A percentile compares a stretch with the other conserved stretches of the same genome.
Evolutionary conservation across 2,329 filamentous ascomycete genomes (phyloP).

Genomic region (Microcyclospora pomicola): DNA sequence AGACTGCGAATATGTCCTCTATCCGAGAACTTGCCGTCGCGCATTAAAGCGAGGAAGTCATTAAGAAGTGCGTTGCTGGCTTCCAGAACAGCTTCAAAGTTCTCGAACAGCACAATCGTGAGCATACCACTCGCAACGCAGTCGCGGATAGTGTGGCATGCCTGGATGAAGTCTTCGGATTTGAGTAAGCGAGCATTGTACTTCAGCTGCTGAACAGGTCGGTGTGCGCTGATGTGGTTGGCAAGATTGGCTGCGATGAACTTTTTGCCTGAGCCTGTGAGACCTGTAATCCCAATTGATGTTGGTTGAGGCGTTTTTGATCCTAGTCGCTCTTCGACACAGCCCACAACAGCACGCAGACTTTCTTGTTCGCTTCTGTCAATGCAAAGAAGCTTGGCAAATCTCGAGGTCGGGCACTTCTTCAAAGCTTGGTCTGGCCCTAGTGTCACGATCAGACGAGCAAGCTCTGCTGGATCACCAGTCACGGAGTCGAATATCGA

Average conservation of each 20-base stretch:
- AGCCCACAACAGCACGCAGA: slow-evolving; percentile 17
- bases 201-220: slow-evolving; percentile 11
- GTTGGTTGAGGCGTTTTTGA: slow-evolving; percentile 13
- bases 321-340: slow-evolving; percentile 16
- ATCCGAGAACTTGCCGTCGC: slow-evolving; percentile 19
- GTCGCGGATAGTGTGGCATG: slow-evolving; percentile 20
- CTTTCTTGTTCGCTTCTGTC: slow-evolving; percentile 21
- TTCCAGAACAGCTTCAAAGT: slow-evolving; percentile 19
- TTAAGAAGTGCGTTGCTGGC: slow-evolving; percentile 14
- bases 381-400: slow-evolving; percentile 17
- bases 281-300: slow-evolving; percentile 19
- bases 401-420: slow-evolving; percentile 16
- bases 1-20: slow-evolving; percentile 14
- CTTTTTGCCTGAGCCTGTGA: slow-evolving; percentile 21
- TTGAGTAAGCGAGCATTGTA: slow-evolving; percentile 19
- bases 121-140: slow-evolving; percentile 14
- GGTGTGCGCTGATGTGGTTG: slow-evolving; percentile 11
- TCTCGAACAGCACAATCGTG: slow-evolving; percentile 19
- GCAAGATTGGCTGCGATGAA: slow-evolving; percentile 19
- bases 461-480: slow-evolving; percentile 20
- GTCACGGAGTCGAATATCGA: slow-evolving; percentile 21
- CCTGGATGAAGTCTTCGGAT: slow-evolving; percentile 14
- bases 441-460: slow-evolving; percentile 18
- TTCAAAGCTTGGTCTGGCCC: slow-evolving; percentile 19
- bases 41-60: slow-evolving; percentile 18